Conservation (phyloP, 768 basidiomycete species). For the Auriscalpium orientale region DNA sequence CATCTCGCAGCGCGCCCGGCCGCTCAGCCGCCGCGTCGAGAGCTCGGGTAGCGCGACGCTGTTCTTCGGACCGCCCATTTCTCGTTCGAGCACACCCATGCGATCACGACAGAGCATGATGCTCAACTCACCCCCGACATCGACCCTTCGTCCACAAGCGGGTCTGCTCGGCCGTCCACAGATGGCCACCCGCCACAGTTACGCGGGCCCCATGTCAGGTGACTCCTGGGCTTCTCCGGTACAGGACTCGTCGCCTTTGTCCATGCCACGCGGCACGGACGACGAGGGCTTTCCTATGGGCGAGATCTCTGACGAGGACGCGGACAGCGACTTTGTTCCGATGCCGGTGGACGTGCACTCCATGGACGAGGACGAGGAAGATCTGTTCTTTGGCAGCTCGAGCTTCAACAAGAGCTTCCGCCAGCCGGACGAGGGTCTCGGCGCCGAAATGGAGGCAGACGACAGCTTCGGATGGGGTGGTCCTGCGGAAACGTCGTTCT, state of each 20-base stretch:
- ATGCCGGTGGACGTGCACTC: constrained; percentile 13
- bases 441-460: not conserved
- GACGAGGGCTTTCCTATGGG: constrained; percentile 7
- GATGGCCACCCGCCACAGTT: constrained; percentile 8
- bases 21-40: constrained; percentile 4
- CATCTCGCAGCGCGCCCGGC: constrained; percentile 3
- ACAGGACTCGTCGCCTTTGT: constrained; percentile 4
- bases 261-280: not conserved
- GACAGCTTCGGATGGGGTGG: constrained; percentile 15
- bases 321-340: constrained; percentile 8
- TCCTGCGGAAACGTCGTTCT: constrained; percentile 7
- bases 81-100: constrained; percentile 3
- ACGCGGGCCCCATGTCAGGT: constrained; percentile 1
- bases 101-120: constrained; percentile 6
- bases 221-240: not conserved
- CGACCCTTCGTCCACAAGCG: not conserved
- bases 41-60: constrained; percentile 13
- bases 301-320: constrained; percentile 14
- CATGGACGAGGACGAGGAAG: constrained; percentile 11
- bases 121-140: constrained; percentile 2
- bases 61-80: constrained; percentile 14
- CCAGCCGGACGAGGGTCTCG: constrained; percentile 4
- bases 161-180: not conserved
- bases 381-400: constrained; percentile 15
- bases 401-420: constrained; percentile 8